Percentiles rank a stretch among this genome's conserved stretches.
phyloP scores from a whole-genome alignment of 768 basidiomycete species.

The Termitomyces sp. region DNA sequence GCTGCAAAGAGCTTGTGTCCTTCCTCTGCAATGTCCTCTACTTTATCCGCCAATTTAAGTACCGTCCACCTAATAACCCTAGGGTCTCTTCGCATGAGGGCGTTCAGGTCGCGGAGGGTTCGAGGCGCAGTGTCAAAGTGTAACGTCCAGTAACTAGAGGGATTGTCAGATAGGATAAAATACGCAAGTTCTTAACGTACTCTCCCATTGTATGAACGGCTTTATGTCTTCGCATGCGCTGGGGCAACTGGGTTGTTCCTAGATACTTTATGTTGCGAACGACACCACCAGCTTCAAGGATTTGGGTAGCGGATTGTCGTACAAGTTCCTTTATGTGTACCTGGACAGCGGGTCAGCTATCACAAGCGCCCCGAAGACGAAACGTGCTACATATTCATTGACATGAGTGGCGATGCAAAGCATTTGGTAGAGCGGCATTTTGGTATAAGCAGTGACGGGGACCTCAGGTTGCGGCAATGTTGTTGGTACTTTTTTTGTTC shows the following conservation, averaged over 20 bases:
- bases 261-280: conserved; percentile 75
- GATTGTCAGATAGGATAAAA: not conserved
- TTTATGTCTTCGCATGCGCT: conserved; percentile 66
- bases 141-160: conserved; percentile 81
- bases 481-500: not conserved
- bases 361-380: not conserved
- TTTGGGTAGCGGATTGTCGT: conserved; percentile 61
- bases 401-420: conserved; percentile 80
- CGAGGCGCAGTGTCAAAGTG: conserved; percentile 85
- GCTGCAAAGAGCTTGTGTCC: conserved; percentile 26
- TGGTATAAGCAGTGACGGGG: not conserved
- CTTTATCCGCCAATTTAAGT: conserved; percentile 70
- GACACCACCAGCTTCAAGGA: conserved; percentile 75
- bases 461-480: not conserved
- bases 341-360: conserved; percentile 31
- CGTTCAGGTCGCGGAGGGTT: conserved; percentile 60
- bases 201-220: conserved; percentile 62
- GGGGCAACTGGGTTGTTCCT: conserved; percentile 73
- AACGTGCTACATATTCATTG: conserved; percentile 58
- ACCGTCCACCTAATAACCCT: conserved; percentile 82
- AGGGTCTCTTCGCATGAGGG: conserved; percentile 72
- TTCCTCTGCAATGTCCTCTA: conserved; percentile 61
- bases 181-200: conserved; percentile 47
- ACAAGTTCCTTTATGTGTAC: conserved; percentile 74
- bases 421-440: conserved; percentile 89